Percentiles rank a stretch among this genome's conserved stretches.
These are phyloP conservation scores for Mycena latifolia DNA, from an alignment of 768 basidiomycete species.

Conservation along the genomic window DNA sequence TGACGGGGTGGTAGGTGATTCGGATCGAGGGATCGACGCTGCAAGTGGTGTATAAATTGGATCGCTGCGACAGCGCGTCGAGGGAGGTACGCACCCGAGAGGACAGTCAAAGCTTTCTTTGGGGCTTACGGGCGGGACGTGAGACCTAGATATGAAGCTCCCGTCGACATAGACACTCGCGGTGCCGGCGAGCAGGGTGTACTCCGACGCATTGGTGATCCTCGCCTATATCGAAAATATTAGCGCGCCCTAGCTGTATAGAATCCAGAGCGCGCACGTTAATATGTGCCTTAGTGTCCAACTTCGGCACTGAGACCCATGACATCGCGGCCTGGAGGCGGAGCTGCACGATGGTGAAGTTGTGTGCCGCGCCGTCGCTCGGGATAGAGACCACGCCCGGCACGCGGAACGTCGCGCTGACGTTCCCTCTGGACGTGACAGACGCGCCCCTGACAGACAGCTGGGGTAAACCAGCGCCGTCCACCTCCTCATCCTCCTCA, in stretches of 20 bases:
- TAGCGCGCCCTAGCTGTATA: no score
- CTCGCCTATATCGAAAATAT: slow-evolving; percentile 37
- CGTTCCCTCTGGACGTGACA: slow-evolving; percentile 37
- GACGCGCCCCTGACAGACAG: slow-evolving; percentile 14
- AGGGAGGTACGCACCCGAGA: slow-evolving; percentile 39
- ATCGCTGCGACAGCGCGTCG: not conserved
- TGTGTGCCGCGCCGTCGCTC: slow-evolving; percentile 42
- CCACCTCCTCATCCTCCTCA: not conserved
- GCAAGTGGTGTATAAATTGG: not conserved
- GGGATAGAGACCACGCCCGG: slow-evolving; percentile 43
- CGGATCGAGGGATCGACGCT: slow-evolving; percentile 45
- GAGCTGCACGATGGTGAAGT: slow-evolving; percentile 45
- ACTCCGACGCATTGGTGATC: slow-evolving; percentile 45
- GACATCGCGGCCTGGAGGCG: slow-evolving; percentile 39
- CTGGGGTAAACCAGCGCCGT: not conserved
- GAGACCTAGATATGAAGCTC: slow-evolving; percentile 44
- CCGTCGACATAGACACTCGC: slow-evolving; percentile 46
- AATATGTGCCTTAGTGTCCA: slow-evolving; percentile 41
- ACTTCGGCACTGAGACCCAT: slow-evolving; percentile 46
- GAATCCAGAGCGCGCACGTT: slow-evolving; percentile 32
- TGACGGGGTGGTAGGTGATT: slow-evolving; percentile 41
- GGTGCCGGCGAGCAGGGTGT: slow-evolving; percentile 39
- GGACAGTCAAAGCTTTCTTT: slow-evolving; percentile 47
- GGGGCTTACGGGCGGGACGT: slow-evolving; percentile 42
- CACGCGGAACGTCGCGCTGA: slow-evolving; percentile 45